Conservation (phyloP, 768 basidiomycete species). For the Kwoniella dendrophila region DNA sequence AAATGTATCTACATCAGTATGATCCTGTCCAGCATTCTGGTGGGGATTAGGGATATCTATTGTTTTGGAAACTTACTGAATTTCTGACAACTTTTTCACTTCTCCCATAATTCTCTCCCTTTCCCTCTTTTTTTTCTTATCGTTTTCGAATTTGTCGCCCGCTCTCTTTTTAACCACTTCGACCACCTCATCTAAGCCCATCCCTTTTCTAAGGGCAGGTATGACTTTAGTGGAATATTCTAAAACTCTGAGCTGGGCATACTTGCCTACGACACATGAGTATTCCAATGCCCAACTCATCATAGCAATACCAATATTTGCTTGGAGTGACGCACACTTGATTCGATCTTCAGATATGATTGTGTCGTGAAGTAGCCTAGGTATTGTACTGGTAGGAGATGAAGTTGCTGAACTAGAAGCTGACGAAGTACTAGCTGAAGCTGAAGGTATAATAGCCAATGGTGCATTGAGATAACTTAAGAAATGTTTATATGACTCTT, state of each 20-base stretch:
- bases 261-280: constrained; percentile 1
- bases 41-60: too few relatives aligned
- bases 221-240: constrained; percentile 9
- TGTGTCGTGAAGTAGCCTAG: background rate
- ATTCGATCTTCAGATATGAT: background rate
- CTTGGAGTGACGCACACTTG: constrained; percentile 6
- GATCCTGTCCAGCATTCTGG: too few relatives aligned
- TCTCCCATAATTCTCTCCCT: constrained; percentile 1
- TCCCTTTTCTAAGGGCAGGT: constrained; percentile 9
- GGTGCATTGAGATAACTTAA: background rate
- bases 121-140: constrained; percentile 10
- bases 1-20: too few relatives aligned
- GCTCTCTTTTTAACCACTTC: background rate
- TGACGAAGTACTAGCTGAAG: too few relatives aligned
- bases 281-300: background rate
- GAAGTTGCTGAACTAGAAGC: background rate
- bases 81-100: constrained; percentile 14
- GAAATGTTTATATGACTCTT: background rate
- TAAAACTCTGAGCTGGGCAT: constrained; percentile 5
- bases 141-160: constrained; percentile 9
- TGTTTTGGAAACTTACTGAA: constrained; percentile 1
- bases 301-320: background rate
- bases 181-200: constrained; percentile 14
- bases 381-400: background rate
- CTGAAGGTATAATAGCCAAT: background rate